Conservation (phyloP, 2,329 filamentous ascomycete species). For the Claviceps sp. region DNA sequence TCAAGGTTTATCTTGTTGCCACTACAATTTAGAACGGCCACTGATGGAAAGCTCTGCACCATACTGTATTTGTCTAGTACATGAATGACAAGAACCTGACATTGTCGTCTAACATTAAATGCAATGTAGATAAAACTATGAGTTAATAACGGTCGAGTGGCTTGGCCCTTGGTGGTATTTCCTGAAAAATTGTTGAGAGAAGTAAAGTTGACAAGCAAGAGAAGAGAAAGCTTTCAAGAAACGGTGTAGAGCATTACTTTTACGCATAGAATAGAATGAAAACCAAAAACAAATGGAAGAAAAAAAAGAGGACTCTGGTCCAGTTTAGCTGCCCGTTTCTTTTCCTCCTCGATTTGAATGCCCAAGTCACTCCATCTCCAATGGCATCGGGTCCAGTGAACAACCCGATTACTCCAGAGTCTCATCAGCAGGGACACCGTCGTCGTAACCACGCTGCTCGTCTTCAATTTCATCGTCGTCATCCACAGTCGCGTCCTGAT, state of each 20-base stretch:
- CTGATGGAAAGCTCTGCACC: too few relatives aligned
- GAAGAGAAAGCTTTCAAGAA: background rate
- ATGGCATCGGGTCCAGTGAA: background rate
- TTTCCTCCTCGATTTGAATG: background rate
- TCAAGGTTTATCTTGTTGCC: too few relatives aligned
- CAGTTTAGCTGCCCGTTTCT: background rate
- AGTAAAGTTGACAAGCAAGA: background rate
- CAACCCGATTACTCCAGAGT: background rate
- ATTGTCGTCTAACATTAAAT: background rate
- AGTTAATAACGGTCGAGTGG: background rate
- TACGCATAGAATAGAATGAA: background rate
- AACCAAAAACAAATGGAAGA: background rate
- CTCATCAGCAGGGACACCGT: constrained; percentile 63
- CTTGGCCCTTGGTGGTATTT: background rate
- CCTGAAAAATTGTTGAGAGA: background rate
- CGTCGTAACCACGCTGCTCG: constrained; percentile 44
- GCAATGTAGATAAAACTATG: background rate
- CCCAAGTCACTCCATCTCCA: background rate
- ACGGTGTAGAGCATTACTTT: background rate
- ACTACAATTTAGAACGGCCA: too few relatives aligned
- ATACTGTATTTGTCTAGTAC: too few relatives aligned
- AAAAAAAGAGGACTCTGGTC: background rate
- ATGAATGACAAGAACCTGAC: background rate
- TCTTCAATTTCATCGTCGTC: constrained; percentile 96
- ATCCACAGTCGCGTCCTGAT: constrained; percentile 94